A percentile compares a stretch with the other conserved stretches of the same genome.
These are phyloP conservation scores for Calycina marina DNA, from an alignment of 2,329 filamentous ascomycete species.

Conservation along the genomic window DNA sequence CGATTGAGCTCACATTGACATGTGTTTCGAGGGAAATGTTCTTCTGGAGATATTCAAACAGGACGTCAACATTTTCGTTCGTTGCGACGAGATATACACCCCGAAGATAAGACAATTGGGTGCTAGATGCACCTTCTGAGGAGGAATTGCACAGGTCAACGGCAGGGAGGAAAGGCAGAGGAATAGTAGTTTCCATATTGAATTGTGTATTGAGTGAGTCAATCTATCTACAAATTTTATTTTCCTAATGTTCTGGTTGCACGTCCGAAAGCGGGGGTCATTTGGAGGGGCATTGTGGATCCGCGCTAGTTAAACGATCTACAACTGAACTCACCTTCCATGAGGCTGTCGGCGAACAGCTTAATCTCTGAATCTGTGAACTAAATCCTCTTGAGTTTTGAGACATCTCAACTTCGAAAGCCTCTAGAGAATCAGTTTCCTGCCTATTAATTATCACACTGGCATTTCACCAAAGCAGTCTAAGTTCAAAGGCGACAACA, in stretches of 20 bases:
- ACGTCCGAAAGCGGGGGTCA: neutral
- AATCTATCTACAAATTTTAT: too few species aligned
- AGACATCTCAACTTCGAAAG: too few species aligned
- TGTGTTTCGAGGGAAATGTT: constrained; percentile 46
- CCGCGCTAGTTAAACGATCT: too few species aligned
- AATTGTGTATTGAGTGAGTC: constrained; percentile 3
- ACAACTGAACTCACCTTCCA: too few species aligned
- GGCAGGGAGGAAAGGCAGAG: constrained; percentile 47
- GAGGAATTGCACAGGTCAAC: constrained; percentile 35
- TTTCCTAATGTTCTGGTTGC: too few species aligned
- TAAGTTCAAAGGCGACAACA: too few species aligned
- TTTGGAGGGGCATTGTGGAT: neutral
- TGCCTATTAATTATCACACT: too few species aligned
- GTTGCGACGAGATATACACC: constrained; percentile 41
- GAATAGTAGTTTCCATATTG: constrained; percentile 48
- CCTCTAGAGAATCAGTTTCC: too few species aligned
- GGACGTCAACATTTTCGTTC: constrained; percentile 15
- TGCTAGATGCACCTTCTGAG: constrained; percentile 39
- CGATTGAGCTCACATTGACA: constrained; percentile 60
- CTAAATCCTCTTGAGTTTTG: too few species aligned
- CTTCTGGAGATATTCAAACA: constrained; percentile 30
- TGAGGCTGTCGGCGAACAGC: too few species aligned
- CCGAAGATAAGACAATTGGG: constrained; percentile 44
- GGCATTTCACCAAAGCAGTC: too few species aligned
- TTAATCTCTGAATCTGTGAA: too few species aligned